A percentile compares a stretch with the other conserved stretches of the same genome.
Conservation (phyloP, 139 green algal genomes). For the Haematococcus sp. region DNA sequence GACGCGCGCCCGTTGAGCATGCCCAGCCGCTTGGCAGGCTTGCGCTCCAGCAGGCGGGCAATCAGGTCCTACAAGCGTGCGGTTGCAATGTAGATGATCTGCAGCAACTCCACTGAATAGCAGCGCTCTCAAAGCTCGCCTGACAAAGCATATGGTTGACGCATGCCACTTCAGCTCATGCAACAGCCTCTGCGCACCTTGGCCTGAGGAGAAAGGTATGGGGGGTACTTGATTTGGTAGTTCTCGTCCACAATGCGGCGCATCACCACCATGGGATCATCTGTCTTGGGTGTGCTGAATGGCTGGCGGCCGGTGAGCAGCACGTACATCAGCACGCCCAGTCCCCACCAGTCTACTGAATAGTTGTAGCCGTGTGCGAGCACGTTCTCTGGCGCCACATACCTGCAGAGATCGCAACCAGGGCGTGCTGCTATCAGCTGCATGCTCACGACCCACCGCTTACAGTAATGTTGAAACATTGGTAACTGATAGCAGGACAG, state of each 20-base stretch:
- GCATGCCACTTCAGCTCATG: conserved; percentile 2
- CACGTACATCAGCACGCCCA: conserved; percentile 85
- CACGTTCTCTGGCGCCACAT: conserved; percentile 35
- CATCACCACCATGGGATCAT: conserved; percentile 97
- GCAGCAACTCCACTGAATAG: no score
- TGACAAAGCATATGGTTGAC: no score
- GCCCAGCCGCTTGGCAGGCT: conserved; percentile 82
- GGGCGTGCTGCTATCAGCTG: no score
- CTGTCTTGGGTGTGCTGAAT: conserved; percentile 85
- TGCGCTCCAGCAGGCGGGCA: conserved; percentile 80
- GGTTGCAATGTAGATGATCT: no score
- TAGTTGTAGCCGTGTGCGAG: conserved; percentile 89
- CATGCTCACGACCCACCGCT: no score
- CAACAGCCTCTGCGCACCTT: conserved; percentile 41
- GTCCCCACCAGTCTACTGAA: conserved; percentile 84
- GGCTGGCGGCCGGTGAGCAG: conserved; percentile 92
- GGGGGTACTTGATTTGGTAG: conserved; percentile 86
- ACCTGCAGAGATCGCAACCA: no score
- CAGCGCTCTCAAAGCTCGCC: no score
- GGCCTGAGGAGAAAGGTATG: conserved; percentile 72
- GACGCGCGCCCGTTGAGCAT: conserved; percentile 70
- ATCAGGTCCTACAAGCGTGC: conserved; percentile 70
- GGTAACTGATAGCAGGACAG: no score
- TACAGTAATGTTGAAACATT: no score
- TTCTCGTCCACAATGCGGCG: conserved; percentile 90